Percentiles rank a stretch among this genome's conserved stretches.
phyloP scores from a whole-genome alignment of 2,329 filamentous ascomycete genomes.

The Leptographium procerum region DNA sequence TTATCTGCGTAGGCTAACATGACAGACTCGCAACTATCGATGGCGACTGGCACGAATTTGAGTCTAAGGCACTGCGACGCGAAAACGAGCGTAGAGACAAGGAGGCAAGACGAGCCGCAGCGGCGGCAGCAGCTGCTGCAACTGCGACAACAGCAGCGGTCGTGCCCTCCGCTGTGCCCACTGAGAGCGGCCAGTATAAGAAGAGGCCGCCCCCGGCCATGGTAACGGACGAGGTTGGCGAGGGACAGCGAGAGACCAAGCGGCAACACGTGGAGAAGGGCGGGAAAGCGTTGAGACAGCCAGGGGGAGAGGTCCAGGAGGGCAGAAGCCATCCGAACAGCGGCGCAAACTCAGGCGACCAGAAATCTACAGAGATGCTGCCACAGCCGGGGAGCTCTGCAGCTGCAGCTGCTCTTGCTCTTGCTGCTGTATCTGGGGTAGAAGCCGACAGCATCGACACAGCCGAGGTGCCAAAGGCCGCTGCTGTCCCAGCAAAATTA shows the following conservation, averaged over 20 bases:
- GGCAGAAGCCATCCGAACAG: not conserved
- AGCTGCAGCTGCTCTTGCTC: not conserved
- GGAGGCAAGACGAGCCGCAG: conserved; percentile 33
- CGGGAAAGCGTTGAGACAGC: not conserved
- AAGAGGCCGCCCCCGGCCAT: conserved; percentile 9
- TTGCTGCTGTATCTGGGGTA: not conserved
- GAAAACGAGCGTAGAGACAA: conserved; percentile 64
- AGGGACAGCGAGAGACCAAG: not conserved
- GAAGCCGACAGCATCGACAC: not conserved
- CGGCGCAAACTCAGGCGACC: not conserved
- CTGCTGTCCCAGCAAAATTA: not conserved
- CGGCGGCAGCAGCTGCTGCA: conserved; percentile 6
- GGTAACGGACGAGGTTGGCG: not conserved
- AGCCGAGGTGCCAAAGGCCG: not conserved
- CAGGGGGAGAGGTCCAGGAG: no score
- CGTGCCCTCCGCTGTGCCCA: not conserved
- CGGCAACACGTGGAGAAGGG: not conserved
- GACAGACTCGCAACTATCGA: conserved; percentile 63
- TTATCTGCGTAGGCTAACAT: conserved; percentile 17
- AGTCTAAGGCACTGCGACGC: conserved; percentile 86
- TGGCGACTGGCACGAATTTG: conserved; percentile 98
- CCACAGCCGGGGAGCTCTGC: not conserved
- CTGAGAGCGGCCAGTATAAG: conserved; percentile 3
- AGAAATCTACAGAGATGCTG: not conserved
- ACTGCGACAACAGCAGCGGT: conserved; percentile 9